phyloP scores from a whole-genome alignment of 2,329 filamentous ascomycete genomes.

The Rhytidhysteron rufulum region DNA sequence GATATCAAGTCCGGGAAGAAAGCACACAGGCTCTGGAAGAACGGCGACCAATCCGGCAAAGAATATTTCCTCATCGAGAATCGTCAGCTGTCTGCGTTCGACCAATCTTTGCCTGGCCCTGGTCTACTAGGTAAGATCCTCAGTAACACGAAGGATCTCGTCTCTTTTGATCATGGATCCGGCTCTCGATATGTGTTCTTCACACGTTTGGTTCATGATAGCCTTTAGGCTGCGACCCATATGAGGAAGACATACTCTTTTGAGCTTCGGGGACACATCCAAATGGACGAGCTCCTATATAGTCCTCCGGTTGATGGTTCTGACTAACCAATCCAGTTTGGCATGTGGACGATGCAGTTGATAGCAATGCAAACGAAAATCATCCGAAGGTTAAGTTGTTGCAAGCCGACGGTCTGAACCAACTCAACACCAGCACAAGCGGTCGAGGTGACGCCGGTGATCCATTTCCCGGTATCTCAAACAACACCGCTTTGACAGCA shows the following conservation, averaged over 20 bases:
- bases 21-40: constrained; percentile 17
- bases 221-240: too few species aligned
- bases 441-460: constrained; percentile 17
- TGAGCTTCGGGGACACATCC: too few species aligned
- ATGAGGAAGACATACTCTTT: too few species aligned
- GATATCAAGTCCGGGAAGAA: constrained; percentile 17
- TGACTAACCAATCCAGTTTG: constrained; percentile 12
- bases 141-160: too few species aligned
- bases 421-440: constrained; percentile 10
- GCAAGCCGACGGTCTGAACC: constrained; percentile 19
- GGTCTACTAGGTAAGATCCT: constrained; percentile 10
- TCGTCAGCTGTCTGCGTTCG: constrained; percentile 14
- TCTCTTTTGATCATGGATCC: too few species aligned
- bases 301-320: too few species aligned
- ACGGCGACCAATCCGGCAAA: constrained; percentile 12
- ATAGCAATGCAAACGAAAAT: constrained; percentile 14
- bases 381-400: constrained; percentile 18
- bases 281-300: too few species aligned
- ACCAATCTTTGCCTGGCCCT: constrained; percentile 15
- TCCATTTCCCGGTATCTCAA: constrained; percentile 13
- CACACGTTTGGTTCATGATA: too few species aligned
- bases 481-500: constrained; percentile 12
- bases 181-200: background rate
- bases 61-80: constrained; percentile 23
- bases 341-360: constrained; percentile 17